Evolutionary conservation across 1,139 yeast species (phyloP).

Genomic region (Lodderomyces oxycetoniae): DNA sequence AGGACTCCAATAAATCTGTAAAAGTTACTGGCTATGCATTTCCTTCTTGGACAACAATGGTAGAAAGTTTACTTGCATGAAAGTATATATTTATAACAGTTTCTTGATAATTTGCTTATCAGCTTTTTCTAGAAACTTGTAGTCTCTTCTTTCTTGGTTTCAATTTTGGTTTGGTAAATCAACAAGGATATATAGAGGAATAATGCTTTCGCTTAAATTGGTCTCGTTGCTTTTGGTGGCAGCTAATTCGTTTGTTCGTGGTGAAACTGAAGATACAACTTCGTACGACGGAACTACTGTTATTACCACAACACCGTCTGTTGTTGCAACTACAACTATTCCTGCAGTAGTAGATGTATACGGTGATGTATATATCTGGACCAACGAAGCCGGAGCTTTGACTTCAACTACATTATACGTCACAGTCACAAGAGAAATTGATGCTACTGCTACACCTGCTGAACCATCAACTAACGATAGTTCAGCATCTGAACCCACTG

Average conservation of each 20-base stretch:
- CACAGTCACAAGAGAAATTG: conserved; percentile 13
- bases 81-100: too few species aligned
- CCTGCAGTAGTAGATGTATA: conserved; percentile 26
- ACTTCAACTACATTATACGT: conserved; percentile 30
- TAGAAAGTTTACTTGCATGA: too few species aligned
- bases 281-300: conserved; percentile 20
- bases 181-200: not conserved
- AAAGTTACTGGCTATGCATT: too few species aligned
- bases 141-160: too few species aligned
- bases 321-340: conserved; percentile 29
- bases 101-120: too few species aligned
- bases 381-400: conserved; percentile 27
- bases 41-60: too few species aligned
- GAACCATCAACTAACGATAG: conserved; percentile 2
- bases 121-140: too few species aligned
- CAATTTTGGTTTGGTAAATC: not conserved
- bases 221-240: conserved; percentile 18
- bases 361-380: conserved; percentile 34
- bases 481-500: not conserved
- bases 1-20: too few species aligned
- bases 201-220: conserved; percentile 14
- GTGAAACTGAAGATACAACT: conserved; percentile 12
- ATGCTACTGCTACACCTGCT: conserved; percentile 6
- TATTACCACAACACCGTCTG: conserved; percentile 28
- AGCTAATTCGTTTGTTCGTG: conserved; percentile 11